Evolutionary conservation across 192 early-diverging fungal species (phyloP).

Genomic region (Coemansia sp.): DNA sequence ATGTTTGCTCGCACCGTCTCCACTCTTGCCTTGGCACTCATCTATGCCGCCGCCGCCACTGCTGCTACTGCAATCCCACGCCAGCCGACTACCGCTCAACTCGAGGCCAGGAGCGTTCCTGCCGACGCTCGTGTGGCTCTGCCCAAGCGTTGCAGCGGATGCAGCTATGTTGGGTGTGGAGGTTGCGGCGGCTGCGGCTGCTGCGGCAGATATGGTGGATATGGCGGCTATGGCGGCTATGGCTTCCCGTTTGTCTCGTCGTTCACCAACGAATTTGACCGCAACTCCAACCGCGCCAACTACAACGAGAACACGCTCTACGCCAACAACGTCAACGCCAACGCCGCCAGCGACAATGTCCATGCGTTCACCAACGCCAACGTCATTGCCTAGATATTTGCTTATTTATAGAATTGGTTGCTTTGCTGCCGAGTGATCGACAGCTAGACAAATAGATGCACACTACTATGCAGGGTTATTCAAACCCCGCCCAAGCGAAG

Average conservation of each 20-base stretch:
- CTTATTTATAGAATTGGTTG: neutral
- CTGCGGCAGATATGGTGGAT: neutral
- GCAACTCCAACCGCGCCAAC: constrained; percentile 12
- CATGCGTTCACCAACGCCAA: constrained; percentile 80
- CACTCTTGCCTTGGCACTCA: too few species aligned
- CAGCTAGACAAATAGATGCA: too few species aligned
- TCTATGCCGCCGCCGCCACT: too few species aligned
- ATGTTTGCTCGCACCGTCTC: too few species aligned
- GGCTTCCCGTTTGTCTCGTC: constrained; percentile 13
- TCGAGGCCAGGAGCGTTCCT: too few species aligned
- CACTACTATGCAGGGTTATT: too few species aligned
- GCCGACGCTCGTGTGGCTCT: too few species aligned
- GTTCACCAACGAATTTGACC: constrained; percentile 14
- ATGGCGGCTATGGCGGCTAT: neutral
- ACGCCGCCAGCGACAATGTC: constrained; percentile 5
- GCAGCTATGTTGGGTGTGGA: neutral
- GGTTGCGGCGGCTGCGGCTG: neutral
- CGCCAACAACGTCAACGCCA: constrained; percentile 11
- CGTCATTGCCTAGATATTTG: constrained; percentile 61
- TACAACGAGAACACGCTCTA: constrained; percentile 25
- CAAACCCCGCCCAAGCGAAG: too few species aligned
- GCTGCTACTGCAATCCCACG: too few species aligned
- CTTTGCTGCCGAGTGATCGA: neutral
- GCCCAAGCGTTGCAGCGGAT: too few species aligned
- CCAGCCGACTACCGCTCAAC: too few species aligned